Evolutionary conservation across 768 basidiomycete genomes (phyloP), one percentile per base, ranked within the genome.

Genomic region (Candolleomyces aberdarensis): DNA sequence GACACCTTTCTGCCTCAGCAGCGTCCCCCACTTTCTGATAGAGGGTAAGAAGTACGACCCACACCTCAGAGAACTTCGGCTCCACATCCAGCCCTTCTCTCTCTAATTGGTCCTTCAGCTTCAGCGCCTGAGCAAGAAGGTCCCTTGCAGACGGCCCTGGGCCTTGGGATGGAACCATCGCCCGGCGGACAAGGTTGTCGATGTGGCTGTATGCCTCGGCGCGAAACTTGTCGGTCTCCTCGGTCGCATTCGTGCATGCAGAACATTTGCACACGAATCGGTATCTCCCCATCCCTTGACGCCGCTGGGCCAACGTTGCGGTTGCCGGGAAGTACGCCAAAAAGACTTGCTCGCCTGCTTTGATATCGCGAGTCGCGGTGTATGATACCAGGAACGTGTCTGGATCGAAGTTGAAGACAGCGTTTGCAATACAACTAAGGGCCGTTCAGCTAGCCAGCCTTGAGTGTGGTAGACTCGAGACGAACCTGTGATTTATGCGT

Each of bases 401-500:
- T 3, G 70, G 40, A 47, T 74, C 70, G 56, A 76, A 75, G 22
- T 64, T 13, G 20, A 62, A 61, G 3, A 60, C 61, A 0, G 69
- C 66, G 44, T 74, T 75, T 29, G 74, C 69, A 17, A 70, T 65
- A 59, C 76, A 75, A 55, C 75, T 76, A 51, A 43, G 9, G 46
- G 39, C 19, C 14, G 40, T 1, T 40, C 19, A 49, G 15, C 9
- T 8, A 29, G 13, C 22, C 50, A n/a, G 57, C 13, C 10, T 17
- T n/a, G 9, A 32, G 15, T n/a, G 50, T 51, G 59, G 13, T 20
- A 26, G 11, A 3, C 17, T 3, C 22, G 11, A 26, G 5, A 15
- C 20, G 15, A 26, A 74, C 76, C 76, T 76, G 57, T 77, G 76
- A 49, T 77, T 78, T 47, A 76, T 65, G 20, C 75, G 72, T 62